These are phyloP conservation scores for Punica granatum DNA, from an alignment of 345 rosid genomes.

Conservation along the genomic window DNA sequence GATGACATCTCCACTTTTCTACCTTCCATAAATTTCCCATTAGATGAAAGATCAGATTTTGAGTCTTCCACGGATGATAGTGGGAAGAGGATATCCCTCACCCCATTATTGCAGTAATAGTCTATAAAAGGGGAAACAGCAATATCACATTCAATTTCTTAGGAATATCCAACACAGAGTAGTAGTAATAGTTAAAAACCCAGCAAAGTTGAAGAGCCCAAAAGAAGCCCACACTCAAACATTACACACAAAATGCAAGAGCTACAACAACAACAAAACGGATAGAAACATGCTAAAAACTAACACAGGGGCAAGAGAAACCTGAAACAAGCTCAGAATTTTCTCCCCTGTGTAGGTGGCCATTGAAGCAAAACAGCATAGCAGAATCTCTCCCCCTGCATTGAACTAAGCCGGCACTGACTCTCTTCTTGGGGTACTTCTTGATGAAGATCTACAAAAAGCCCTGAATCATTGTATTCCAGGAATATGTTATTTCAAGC, in stretches of 20 bases:
- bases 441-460: slow-evolving; percentile 1
- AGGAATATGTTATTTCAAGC: background rate
- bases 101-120: background rate
- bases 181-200: background rate
- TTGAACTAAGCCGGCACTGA: background rate
- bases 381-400: background rate
- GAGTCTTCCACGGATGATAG: background rate
- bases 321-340: background rate
- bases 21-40: background rate
- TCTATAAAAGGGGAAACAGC: background rate
- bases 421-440: background rate
- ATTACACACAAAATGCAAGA: background rate
- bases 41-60: background rate
- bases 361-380: background rate
- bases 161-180: background rate
- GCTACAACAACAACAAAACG: background rate
- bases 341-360: background rate
- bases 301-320: background rate
- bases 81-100: background rate
- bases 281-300: background rate
- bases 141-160: background rate
- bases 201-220: background rate
- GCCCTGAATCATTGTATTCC: background rate
- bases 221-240: background rate
- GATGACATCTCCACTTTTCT: background rate